These are phyloP conservation scores for Alternaria metachromatica DNA, from an alignment of 2,329 filamentous ascomycete genomes.

Conservation along the genomic window DNA sequence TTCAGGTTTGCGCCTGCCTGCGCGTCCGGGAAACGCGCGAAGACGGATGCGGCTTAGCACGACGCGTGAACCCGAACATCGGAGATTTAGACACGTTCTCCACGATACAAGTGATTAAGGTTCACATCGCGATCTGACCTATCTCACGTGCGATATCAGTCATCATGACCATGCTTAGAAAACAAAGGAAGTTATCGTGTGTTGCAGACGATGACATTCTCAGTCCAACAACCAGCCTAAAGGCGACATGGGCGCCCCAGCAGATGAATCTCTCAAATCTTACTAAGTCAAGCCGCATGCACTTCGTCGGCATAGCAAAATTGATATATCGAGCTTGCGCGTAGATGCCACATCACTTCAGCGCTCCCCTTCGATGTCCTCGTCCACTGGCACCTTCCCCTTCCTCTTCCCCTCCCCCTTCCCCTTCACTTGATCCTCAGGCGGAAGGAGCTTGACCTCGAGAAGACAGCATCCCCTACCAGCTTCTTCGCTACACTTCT, in stretches of 20 bases:
- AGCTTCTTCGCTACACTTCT: neutral
- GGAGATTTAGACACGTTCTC: neutral
- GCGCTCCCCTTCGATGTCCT: neutral
- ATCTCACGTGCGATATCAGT: neutral
- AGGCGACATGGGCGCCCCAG: neutral
- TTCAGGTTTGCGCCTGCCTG: neutral
- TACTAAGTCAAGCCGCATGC: neutral
- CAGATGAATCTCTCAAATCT: neutral
- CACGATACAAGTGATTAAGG: neutral
- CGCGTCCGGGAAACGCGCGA: neutral
- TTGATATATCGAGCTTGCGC: neutral
- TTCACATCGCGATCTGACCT: neutral
- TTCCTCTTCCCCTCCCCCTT: neutral
- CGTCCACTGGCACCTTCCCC: neutral
- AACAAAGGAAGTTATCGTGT: neutral
- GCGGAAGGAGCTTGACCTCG: neutral
- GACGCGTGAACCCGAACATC: neutral
- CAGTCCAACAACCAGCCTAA: neutral
- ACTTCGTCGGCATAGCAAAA: neutral
- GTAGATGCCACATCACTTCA: neutral
- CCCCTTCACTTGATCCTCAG: neutral
- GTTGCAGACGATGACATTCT: neutral
- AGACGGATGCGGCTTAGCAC: neutral
- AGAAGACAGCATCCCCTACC: neutral
- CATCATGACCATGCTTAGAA: neutral